A percentile compares a stretch with the other conserved stretches of the same genome.
Conservation (phyloP, 768 basidiomycete species). For the Termitomyces sp. region DNA sequence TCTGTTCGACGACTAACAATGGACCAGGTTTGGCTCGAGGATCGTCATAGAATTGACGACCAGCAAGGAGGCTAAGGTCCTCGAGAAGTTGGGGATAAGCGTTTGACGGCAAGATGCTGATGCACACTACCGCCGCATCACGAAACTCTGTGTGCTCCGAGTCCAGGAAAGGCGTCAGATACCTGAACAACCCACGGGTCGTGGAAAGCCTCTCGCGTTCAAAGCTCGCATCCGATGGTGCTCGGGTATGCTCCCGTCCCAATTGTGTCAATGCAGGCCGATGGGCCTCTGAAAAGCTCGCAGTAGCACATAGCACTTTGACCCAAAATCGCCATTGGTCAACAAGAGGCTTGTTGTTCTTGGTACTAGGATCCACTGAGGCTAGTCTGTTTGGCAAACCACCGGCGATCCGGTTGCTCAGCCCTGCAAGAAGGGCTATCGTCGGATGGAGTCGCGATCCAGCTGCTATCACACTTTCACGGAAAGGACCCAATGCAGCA, state of each 20-base stretch:
- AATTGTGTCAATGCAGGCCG: constrained; percentile 49
- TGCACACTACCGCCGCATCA: constrained; percentile 81
- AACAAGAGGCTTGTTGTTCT: constrained; percentile 55
- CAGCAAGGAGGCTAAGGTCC: constrained; percentile 74
- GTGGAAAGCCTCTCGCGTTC: constrained; percentile 82
- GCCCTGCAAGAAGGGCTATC: constrained; percentile 70
- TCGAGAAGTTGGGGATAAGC: constrained; percentile 81
- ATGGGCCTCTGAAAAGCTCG: constrained; percentile 54
- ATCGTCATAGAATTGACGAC: constrained; percentile 83
- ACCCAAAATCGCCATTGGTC: constrained; percentile 86
- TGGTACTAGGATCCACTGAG: constrained; percentile 43
- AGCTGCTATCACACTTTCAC: constrained; percentile 65
- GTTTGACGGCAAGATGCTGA: constrained; percentile 78
- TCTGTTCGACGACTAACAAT: constrained; percentile 32
- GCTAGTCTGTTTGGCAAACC: constrained; percentile 37
- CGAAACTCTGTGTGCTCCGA: constrained; percentile 81
- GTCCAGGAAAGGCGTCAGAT: constrained; percentile 82
- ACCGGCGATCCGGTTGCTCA: constrained; percentile 52
- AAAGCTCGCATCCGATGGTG: constrained; percentile 67
- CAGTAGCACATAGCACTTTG: constrained; percentile 81
- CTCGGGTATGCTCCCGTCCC: constrained; percentile 64
- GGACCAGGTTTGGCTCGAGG: constrained; percentile 38
- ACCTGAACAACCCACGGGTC: constrained; percentile 77
- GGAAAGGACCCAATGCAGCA: constrained; percentile 42
- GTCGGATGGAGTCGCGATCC: constrained; percentile 65